Percentiles rank a stretch among this genome's conserved stretches.
Conservation (phyloP, 768 basidiomycete genomes). For the Psilocybe azurescens region DNA sequence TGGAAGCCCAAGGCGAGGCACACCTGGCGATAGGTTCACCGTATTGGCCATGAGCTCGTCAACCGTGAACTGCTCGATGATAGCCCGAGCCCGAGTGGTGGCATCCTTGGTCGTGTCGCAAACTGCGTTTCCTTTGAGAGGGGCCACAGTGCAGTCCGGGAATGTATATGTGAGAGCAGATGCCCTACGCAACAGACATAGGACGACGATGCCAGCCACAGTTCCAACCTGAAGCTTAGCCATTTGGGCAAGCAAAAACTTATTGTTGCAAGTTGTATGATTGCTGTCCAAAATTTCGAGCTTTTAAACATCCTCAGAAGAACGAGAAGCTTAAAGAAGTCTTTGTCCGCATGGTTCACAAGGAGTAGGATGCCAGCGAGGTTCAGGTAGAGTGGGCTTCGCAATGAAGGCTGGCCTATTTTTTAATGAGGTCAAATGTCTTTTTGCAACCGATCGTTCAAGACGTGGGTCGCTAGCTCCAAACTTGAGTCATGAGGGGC, state of each 20-base stretch:
- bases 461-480: not conserved
- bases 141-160: constrained; percentile 53
- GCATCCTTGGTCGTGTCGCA: constrained; percentile 52
- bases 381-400: not conserved
- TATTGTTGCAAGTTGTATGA: not conserved
- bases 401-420: not conserved
- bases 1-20: constrained; percentile 59
- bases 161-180: constrained; percentile 37
- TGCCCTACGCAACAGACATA: constrained; percentile 17
- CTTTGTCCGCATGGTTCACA: constrained; percentile 16
- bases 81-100: constrained; percentile 51
- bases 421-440: not conserved
- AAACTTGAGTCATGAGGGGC: not conserved
- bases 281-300: not conserved
- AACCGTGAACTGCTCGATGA: constrained; percentile 54
- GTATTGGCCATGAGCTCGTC: constrained; percentile 58
- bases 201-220: constrained; percentile 15
- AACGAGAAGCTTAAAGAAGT: not conserved
- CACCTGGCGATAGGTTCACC: constrained; percentile 53
- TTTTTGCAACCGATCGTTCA: not conserved
- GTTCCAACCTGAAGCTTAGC: constrained; percentile 14
- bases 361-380: constrained; percentile 13
- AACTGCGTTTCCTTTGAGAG: constrained; percentile 49
- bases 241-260: constrained; percentile 1
- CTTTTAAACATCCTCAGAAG: not conserved